Evolutionary conservation across 192 early-diverging fungal genomes (phyloP), one percentile per base, ranked within the genome.

Genomic region (Jimgerdemannia lactiflua): DNA sequence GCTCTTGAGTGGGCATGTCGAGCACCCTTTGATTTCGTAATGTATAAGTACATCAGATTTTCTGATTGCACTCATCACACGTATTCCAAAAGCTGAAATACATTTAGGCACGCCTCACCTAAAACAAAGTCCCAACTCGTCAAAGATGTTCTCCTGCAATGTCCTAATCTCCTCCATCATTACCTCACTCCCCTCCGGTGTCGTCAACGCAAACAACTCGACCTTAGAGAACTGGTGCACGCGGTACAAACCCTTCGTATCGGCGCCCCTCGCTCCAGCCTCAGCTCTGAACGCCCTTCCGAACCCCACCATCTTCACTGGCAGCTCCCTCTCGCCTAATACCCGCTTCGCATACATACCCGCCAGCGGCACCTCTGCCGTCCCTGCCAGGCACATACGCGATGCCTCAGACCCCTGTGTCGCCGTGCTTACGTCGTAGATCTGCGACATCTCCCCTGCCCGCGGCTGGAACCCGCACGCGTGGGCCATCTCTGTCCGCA

Each of bases 141-240:
- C 82, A 75, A 94, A 94, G 10, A 97, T 83, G 39, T 87, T 75
- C 49, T 88, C 84, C 75, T 98, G 95, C 70, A 97, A 89, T 3
- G 77, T 71, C 17, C 87, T 81, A 72, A 98, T 89, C 54, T 95
- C 91, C 7, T 90, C 83, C 29, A 96, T 80, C 71, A 95, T 90
- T 2, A 39, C 67, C 17, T 92, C 87, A 82, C 93, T 94, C 69
- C 88, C 76, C 17, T 86, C 87, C 0, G 89, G 89, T 4, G 79
- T 82, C 4, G 93, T 82, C 10, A 96, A 77, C 3, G 86, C 87
- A 87, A 98, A 96, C 72, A 98, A 82, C 75, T 98, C 97, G 0
- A 98, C 94, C 76, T 98, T 98, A 41, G 90, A 94, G 76, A 98
- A 98, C 76, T 97, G 97, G 83, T 98, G 95, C 20, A 98, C 90